Base-by-base conservation (phyloP, 306 rosid species). In the Gastrolobium bilobum region DNA sequence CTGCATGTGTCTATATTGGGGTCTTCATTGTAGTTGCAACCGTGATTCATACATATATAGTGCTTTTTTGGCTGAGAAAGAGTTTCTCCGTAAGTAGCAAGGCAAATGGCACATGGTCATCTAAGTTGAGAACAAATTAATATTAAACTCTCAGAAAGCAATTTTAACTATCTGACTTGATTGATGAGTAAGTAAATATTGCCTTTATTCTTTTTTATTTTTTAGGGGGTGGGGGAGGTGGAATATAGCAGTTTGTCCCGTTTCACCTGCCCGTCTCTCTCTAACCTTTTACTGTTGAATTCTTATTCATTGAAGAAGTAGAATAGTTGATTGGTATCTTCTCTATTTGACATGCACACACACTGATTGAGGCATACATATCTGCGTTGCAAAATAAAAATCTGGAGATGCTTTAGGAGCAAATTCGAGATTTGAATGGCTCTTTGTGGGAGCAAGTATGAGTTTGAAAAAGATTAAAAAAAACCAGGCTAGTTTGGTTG, bases 1-100 rank as follows among this genome's bases (percentile, higher is more conserved):
- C 93, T 2, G 78, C 90, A 43, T 91, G 94, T 73, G 84, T 92
- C 66, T 89, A 89, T 73, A 69, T 83, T 3, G 95, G 93, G 34
- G 90, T 88, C 69, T 81, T 68, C 66, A 56, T 87, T 67, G 91
- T 92, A 44, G 87, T 85, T 68, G 74, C 85, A 57, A 94, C 97
- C 3, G 87, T 92, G 74, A 57, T 84, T 73, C 79, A 91, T 81
- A 76, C 93, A n/a, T 88, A 69, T 56, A 34, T 54, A 79, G 97
- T 91, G 80, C 80, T 89, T 62, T 81, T 82, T 40, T 20, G 82
- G 80, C 86, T 76, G 73, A 85, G 71, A 86, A 84, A 7, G 87
- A 80, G 71, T 52, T 70, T 70, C 29, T 83, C 74, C 42, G 75
- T 66, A 53, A 11, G 66, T 44, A 78, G 72, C 71, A 71, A 66